These are phyloP conservation scores for Yamadazyma takamatsuzukensis DNA, from an alignment of 805 yeast species.

Conservation along the genomic window DNA sequence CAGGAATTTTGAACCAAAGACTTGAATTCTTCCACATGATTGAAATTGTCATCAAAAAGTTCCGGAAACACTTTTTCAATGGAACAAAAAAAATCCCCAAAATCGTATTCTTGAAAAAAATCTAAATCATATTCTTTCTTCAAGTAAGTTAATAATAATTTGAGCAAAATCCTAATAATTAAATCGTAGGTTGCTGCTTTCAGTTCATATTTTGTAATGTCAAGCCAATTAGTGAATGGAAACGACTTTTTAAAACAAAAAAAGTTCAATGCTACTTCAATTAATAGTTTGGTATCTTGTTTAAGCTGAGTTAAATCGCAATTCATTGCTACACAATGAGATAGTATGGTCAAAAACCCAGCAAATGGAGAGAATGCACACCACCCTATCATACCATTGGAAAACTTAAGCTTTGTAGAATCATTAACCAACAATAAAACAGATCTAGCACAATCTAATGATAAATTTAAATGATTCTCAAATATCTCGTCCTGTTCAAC, in stretches of 20 bases:
- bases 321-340: constrained; percentile 20
- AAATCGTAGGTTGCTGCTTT: constrained; percentile 14
- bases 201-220: constrained; percentile 8
- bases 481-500: constrained; percentile 13
- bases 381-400: constrained; percentile 18
- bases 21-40: constrained; percentile 2
- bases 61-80: constrained; percentile 18
- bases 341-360: constrained; percentile 22
- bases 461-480: constrained; percentile 15
- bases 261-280: constrained; percentile 15
- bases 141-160: constrained; percentile 17
- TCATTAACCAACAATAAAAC: constrained; percentile 17
- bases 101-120: constrained; percentile 13
- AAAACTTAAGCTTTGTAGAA: constrained; percentile 9
- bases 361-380: constrained; percentile 18
- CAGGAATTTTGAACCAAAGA: neutral
- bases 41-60: constrained; percentile 6
- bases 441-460: constrained; percentile 27
- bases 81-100: constrained; percentile 17
- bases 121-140: constrained; percentile 12
- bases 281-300: constrained; percentile 20
- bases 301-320: too few relatives aligned
- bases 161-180: constrained; percentile 20
- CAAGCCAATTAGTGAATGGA: constrained; percentile 1
- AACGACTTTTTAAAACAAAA: constrained; percentile 6